phyloP scores from a whole-genome alignment of 495 filamentous ascomycete genomes.

The Talaromyces stipitatus region DNA sequence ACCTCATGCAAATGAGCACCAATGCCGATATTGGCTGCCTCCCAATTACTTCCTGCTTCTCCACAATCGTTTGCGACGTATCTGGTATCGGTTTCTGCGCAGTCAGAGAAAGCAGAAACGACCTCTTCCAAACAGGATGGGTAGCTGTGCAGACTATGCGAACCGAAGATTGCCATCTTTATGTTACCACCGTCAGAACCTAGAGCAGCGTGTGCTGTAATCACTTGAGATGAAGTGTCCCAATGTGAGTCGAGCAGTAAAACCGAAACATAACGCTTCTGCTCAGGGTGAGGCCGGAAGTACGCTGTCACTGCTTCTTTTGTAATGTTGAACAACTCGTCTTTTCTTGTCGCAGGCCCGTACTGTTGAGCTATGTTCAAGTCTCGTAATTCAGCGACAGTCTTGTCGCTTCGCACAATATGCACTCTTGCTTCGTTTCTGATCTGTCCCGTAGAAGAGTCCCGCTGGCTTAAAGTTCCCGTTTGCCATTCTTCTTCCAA shows the following conservation, averaged over 20 bases:
- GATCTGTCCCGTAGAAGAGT: conserved; percentile 59
- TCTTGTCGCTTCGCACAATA: conserved; percentile 73
- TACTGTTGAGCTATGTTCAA: conserved; percentile 78
- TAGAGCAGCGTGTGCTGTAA: conserved; percentile 76
- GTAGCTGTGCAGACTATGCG: conserved; percentile 81
- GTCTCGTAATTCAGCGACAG: conserved; percentile 72
- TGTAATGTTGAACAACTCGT: conserved; percentile 68
- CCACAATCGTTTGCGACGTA: conserved; percentile 77
- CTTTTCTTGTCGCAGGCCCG: conserved; percentile 53
- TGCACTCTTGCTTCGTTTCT: conserved; percentile 87
- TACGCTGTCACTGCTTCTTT: conserved; percentile 65
- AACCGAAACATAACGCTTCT: conserved; percentile 79
- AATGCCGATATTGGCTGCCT: conserved; percentile 84
- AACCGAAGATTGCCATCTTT: conserved; percentile 82
- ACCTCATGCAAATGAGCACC: conserved; percentile 86
- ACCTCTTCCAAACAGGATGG: conserved; percentile 79
- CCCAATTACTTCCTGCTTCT: conserved; percentile 82
- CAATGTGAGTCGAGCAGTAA: conserved; percentile 81
- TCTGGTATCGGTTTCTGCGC: conserved; percentile 75
- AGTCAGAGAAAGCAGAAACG: conserved; percentile 77
- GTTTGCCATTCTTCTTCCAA: conserved; percentile 91
- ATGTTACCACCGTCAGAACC: conserved; percentile 61
- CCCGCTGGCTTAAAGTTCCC: conserved; percentile 64
- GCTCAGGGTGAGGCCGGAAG: conserved; percentile 64
- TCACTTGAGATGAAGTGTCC: conserved; percentile 60